Evolutionary conservation across 2,329 filamentous ascomycete genomes (phyloP), one percentile per base, ranked within the genome.

Genomic region (Fusarium pininemorale): DNA sequence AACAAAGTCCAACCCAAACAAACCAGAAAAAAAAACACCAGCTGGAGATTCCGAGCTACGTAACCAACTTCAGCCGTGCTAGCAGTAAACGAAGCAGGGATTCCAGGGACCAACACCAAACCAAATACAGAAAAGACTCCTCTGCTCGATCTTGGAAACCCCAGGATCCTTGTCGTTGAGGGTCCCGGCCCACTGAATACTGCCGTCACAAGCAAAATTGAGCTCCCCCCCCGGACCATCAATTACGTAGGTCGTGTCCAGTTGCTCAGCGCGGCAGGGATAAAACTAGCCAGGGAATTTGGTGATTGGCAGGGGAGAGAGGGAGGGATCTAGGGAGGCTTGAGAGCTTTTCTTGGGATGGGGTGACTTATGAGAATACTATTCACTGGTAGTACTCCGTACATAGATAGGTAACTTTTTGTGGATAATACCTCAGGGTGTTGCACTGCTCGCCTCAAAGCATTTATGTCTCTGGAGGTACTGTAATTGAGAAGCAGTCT

Each of bases 251-350:
- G 55, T 71, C 37, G 55, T 68, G 47, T 37, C 64, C 37, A 54
- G 64, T 57, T 70, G 47, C 68, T 76, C 75, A 76, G 75, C 75
- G 51, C 62, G 53, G 62, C 75, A 76, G 75, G 75, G 74, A 75
- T 54, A 38, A 62, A 26, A 60, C 55, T 62, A 53, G 48, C 44
- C 53, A 54, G 63, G 63, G 45, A 66, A 42, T 61, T 57, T 60
- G 42, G 45, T 56, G 58, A 64, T 62, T 64, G 65, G 57, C 66
- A 63, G 60, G 56, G 65, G 38, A 55, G 8, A 28, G 35, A 45
- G 38, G 32, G 44, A 50, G 38, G 38, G 54, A 53, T 24, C 26
- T 22, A 66, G 42, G 24, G 50, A 57, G 20, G 63, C 39, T 45
- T 44, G 54, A 48, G 70, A 47, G 50, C 22, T 18, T 51, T 54